Evolutionary conservation across 225 moss, liverwort and hornwort species (phyloP).

Genomic region (Sphagnum tenellum): DNA sequence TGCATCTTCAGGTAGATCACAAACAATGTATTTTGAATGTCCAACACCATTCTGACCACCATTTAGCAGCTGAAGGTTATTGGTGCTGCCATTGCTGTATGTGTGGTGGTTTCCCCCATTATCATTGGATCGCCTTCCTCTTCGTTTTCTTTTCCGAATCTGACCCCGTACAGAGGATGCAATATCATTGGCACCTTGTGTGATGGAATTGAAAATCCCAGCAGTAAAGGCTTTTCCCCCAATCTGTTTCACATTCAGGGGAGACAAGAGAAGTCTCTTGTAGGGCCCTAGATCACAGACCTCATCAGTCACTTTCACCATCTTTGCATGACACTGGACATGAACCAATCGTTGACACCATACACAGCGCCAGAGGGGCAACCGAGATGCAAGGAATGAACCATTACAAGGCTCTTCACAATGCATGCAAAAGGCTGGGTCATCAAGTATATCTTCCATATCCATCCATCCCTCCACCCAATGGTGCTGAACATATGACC

Average conservation of each 20-base stretch:
- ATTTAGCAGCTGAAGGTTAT: neutral
- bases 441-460: constrained; percentile 49
- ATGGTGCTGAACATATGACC: constrained; percentile 31
- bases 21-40: constrained; percentile 21
- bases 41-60: constrained; percentile 14
- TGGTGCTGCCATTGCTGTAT: neutral
- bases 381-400: constrained; percentile 34
- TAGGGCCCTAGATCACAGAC: constrained; percentile 35
- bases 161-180: constrained; percentile 21
- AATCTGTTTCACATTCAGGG: constrained; percentile 28
- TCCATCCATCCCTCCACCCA: constrained; percentile 60
- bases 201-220: constrained; percentile 26
- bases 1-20: constrained; percentile 26
- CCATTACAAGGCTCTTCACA: constrained; percentile 47
- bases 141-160: constrained; percentile 19
- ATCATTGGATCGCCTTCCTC: constrained; percentile 11
- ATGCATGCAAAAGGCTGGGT: constrained; percentile 42
- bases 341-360: constrained; percentile 55
- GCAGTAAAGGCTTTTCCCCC: constrained; percentile 8
- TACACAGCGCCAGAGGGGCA: constrained; percentile 45
- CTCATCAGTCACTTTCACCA: constrained; percentile 21
- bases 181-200: constrained; percentile 35
- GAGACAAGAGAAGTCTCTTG: constrained; percentile 30
- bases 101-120: constrained; percentile 5
- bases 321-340: constrained; percentile 37